phyloP scores from a whole-genome alignment of 1,139 yeast genomes.

The Yamadazyma aaseri region DNA sequence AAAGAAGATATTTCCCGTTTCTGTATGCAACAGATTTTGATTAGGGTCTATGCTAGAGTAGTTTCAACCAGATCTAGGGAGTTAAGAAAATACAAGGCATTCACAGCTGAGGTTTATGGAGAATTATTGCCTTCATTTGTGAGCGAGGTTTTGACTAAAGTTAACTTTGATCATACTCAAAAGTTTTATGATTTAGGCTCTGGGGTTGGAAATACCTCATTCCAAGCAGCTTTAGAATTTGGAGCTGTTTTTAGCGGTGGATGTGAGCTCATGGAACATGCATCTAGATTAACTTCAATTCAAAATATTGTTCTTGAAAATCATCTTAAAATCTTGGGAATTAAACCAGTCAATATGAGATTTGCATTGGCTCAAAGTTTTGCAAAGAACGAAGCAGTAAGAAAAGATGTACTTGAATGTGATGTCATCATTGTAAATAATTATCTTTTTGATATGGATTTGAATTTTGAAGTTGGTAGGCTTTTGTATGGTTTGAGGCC shows the following conservation, averaged over 20 bases:
- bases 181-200: slow-evolving; percentile 85
- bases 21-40: slow-evolving; percentile 65
- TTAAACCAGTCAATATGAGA: slow-evolving; percentile 53
- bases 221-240: slow-evolving; percentile 85
- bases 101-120: slow-evolving; percentile 89
- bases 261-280: slow-evolving; percentile 84
- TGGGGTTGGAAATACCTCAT: slow-evolving; percentile 89
- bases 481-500: slow-evolving; percentile 61
- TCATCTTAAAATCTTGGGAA: slow-evolving; percentile 63
- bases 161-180: slow-evolving; percentile 51
- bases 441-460: slow-evolving; percentile 72
- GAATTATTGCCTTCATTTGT: slow-evolving; percentile 81
- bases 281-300: slow-evolving; percentile 62
- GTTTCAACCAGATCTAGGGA: slow-evolving; percentile 73
- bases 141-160: slow-evolving; percentile 64
- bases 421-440: slow-evolving; percentile 80
- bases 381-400: slow-evolving; percentile 60
- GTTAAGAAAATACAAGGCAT: slow-evolving; percentile 74
- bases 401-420: slow-evolving; percentile 53
- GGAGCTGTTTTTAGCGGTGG: slow-evolving; percentile 81
- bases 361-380: slow-evolving; percentile 71
- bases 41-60: slow-evolving; percentile 70
- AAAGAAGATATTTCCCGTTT: slow-evolving; percentile 50
- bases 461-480: slow-evolving; percentile 68
- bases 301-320: slow-evolving; percentile 60